Evolutionary conservation across 2,329 filamentous ascomycete genomes (phyloP).

Genomic region (Fusarium pseudoanthophilum): DNA sequence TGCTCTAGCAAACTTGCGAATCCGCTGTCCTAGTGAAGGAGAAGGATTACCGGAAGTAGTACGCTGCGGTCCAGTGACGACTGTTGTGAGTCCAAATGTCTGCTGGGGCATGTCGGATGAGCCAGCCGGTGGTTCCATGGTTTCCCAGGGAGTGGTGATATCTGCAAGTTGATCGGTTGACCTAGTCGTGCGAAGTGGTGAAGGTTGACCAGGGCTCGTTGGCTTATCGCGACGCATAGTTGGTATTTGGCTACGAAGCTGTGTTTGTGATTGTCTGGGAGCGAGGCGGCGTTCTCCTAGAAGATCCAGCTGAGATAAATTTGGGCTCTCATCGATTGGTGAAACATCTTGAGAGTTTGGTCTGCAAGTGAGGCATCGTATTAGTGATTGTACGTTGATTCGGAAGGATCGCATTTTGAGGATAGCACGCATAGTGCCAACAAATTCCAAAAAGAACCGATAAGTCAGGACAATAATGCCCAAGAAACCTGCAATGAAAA

Average conservation of each 20-base stretch:
- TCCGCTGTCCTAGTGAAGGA: slow-evolving; percentile 49
- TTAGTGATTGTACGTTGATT: slow-evolving; percentile 32
- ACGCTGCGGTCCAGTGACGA: slow-evolving; percentile 39
- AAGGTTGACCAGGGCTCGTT: slow-evolving; percentile 55
- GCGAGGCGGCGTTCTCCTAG: slow-evolving; percentile 29
- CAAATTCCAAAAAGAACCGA: slow-evolving; percentile 1
- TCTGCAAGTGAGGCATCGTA: slow-evolving; percentile 42
- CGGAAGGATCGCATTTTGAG: slow-evolving; percentile 25
- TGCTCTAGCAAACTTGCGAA: slow-evolving; percentile 50
- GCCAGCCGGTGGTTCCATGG: neutral
- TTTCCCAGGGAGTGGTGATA: slow-evolving; percentile 38
- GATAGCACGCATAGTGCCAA: neutral
- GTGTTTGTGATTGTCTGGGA: slow-evolving; percentile 25
- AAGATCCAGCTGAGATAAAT: slow-evolving; percentile 49
- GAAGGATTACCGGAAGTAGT: slow-evolving; percentile 41
- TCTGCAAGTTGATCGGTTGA: slow-evolving; percentile 39
- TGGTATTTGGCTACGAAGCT: slow-evolving; percentile 58
- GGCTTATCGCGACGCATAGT: slow-evolving; percentile 63
- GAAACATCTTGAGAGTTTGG: slow-evolving; percentile 56
- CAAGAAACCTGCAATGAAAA: slow-evolving; percentile 23
- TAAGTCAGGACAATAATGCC: slow-evolving; percentile 12
- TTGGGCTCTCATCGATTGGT: slow-evolving; percentile 61
- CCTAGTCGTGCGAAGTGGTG: slow-evolving; percentile 53
- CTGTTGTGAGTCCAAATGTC: slow-evolving; percentile 42
- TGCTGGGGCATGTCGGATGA: slow-evolving; percentile 15